Percentiles rank a stretch among this genome's conserved stretches.
These are phyloP conservation scores for Xerocomellus intermedius DNA, from an alignment of 768 basidiomycete species.

Conservation along the genomic window DNA sequence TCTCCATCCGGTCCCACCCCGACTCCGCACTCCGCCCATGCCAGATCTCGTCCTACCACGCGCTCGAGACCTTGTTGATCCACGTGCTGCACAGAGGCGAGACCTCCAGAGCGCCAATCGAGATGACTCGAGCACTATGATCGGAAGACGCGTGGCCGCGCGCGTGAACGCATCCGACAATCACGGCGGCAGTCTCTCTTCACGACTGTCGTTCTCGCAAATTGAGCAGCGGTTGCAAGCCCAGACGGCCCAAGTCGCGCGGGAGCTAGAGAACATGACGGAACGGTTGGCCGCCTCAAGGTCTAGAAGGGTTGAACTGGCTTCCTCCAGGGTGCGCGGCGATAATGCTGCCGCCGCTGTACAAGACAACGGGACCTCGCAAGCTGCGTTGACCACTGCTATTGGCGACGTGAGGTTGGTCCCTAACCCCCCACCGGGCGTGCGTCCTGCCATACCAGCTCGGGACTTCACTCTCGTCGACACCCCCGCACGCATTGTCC, in stretches of 20 bases:
- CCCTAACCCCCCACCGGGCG: slow-evolving; percentile 7
- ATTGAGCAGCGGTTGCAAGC: slow-evolving; percentile 30
- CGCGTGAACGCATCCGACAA: slow-evolving; percentile 23
- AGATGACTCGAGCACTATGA: slow-evolving; percentile 36
- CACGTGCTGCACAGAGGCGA: slow-evolving; percentile 15
- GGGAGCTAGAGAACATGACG: slow-evolving; percentile 34
- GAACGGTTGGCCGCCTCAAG: slow-evolving; percentile 23
- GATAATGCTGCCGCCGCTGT: neutral
- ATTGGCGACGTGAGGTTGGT: slow-evolving; percentile 2
- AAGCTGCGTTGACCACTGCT: neutral
- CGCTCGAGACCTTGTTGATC: slow-evolving; percentile 14
- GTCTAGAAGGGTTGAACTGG: slow-evolving; percentile 24
- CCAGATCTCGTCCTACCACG: slow-evolving; percentile 28
- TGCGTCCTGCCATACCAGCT: slow-evolving; percentile 14
- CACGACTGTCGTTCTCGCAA: slow-evolving; percentile 22
- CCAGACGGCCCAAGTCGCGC: slow-evolving; percentile 33
- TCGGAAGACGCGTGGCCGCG: slow-evolving; percentile 36
- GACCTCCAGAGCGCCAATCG: slow-evolving; percentile 18
- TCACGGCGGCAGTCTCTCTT: slow-evolving; percentile 13
- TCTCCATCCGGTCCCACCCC: slow-evolving; percentile 10
- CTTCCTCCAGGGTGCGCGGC: slow-evolving; percentile 13
- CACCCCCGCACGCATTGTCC: slow-evolving; percentile 14
- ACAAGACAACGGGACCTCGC: neutral
- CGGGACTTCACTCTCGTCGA: slow-evolving; percentile 21
- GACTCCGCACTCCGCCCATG: slow-evolving; percentile 30